Evolutionary conservation across 495 filamentous ascomycete genomes (phyloP).

Genomic region (Penicillium atrosanguineum): DNA sequence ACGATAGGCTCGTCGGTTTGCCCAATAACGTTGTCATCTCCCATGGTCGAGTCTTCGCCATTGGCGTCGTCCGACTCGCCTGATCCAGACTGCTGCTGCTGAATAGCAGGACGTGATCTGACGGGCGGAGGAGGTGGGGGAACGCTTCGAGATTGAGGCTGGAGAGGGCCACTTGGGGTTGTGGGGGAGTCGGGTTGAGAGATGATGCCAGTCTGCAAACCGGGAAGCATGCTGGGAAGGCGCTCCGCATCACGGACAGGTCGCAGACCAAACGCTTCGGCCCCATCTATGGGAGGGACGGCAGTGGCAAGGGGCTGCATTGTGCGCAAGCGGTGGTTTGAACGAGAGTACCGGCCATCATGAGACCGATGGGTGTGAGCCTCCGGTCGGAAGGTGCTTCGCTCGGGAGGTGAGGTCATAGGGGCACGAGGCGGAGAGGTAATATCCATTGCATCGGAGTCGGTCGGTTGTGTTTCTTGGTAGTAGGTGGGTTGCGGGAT

Average conservation of each 20-base stretch:
- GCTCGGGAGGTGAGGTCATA: constrained; percentile 72
- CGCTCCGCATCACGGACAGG: constrained; percentile 85
- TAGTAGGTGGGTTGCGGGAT: constrained; percentile 58
- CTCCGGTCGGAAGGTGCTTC: constrained; percentile 61
- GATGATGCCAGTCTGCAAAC: constrained; percentile 64
- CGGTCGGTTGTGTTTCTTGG: constrained; percentile 46
- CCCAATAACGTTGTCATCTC: constrained; percentile 56
- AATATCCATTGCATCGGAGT: constrained; percentile 54
- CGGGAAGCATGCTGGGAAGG: constrained; percentile 78
- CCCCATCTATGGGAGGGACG: constrained; percentile 68
- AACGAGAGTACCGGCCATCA: constrained; percentile 52
- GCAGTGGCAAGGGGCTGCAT: constrained; percentile 68
- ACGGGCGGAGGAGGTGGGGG: constrained; percentile 37
- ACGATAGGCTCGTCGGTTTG: constrained; percentile 71
- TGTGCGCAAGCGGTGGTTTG: constrained; percentile 48
- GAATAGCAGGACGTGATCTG: constrained; percentile 71
- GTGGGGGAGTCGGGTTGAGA: constrained; percentile 94
- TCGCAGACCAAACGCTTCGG: constrained; percentile 71
- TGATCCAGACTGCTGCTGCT: constrained; percentile 82
- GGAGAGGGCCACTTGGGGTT: constrained; percentile 73
- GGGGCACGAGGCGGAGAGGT: constrained; percentile 67
- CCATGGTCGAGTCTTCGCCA: constrained; percentile 66
- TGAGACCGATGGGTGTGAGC: constrained; percentile 50
- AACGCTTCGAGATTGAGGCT: constrained; percentile 42
- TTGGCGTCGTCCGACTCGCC: constrained; percentile 87